phyloP scores from a whole-genome alignment of 108 stramenopile species.

The Aurantiochytrium sp. region DNA sequence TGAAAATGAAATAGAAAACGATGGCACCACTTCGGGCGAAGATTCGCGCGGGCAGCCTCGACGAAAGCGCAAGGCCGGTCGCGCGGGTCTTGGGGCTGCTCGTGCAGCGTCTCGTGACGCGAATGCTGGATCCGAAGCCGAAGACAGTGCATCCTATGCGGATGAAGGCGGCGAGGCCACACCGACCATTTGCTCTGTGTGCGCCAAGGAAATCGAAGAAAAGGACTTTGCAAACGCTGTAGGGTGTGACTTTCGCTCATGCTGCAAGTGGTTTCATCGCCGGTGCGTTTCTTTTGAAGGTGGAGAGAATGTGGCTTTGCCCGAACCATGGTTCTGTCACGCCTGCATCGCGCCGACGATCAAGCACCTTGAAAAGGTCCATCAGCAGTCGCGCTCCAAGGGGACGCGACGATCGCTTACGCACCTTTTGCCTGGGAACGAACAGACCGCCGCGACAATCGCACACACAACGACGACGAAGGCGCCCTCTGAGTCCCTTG shows the following conservation, averaged over 20 bases:
- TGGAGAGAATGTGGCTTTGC: background rate
- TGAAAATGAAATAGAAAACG: too few species aligned
- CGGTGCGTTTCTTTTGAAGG: background rate
- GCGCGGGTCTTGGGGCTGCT: too few species aligned
- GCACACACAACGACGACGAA: too few species aligned
- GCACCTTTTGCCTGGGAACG: background rate
- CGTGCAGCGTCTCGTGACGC: too few species aligned
- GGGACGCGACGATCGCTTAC: background rate
- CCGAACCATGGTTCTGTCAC: background rate
- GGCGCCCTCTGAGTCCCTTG: too few species aligned
- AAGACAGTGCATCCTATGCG: too few species aligned
- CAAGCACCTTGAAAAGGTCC: background rate
- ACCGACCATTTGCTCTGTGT: background rate
- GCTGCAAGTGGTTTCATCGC: background rate
- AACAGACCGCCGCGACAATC: too few species aligned
- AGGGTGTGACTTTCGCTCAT: background rate
- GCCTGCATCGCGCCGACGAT: background rate
- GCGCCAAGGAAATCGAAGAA: background rate
- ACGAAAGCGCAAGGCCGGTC: too few species aligned
- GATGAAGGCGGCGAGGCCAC: too few species aligned
- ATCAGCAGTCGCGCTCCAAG: background rate
- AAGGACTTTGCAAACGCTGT: background rate
- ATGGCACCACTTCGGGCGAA: too few species aligned
- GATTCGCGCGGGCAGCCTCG: too few species aligned
- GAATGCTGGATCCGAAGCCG: too few species aligned